These are phyloP conservation scores for Colletotrichum simmondsii DNA, from an alignment of 2,329 filamentous ascomycete species.

Conservation along the genomic window DNA sequence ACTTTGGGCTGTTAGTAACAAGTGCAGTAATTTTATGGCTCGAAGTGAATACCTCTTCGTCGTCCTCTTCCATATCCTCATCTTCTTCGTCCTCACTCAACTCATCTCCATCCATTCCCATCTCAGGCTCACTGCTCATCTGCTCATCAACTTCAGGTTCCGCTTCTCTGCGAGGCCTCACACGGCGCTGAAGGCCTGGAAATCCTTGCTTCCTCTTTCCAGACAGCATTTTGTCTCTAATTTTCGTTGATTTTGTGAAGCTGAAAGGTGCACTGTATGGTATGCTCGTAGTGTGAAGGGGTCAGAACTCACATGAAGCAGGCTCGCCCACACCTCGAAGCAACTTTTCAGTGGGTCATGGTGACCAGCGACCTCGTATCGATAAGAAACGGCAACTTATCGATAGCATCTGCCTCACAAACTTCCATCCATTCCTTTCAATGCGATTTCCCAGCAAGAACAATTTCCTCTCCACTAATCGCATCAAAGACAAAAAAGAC, in stretches of 20 bases:
- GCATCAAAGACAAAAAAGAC: neutral
- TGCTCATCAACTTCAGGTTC: slow-evolving; percentile 39
- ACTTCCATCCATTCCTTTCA: neutral
- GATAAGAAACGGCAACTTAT: slow-evolving; percentile 5
- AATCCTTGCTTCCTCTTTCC: slow-evolving; percentile 34
- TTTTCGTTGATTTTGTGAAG: neutral
- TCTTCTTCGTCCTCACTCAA: slow-evolving; percentile 32
- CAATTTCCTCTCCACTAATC: neutral
- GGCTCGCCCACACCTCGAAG: neutral
- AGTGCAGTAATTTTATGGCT: neutral
- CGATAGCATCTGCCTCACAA: slow-evolving; percentile 2
- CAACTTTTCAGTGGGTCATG: slow-evolving; percentile 36
- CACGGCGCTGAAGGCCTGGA: slow-evolving; percentile 48
- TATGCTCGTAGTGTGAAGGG: neutral
- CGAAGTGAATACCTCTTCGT: slow-evolving; percentile 39
- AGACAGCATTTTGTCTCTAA: slow-evolving; percentile 18
- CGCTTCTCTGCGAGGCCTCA: slow-evolving; percentile 50
- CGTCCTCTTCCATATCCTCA: slow-evolving; percentile 46
- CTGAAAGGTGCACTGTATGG: neutral
- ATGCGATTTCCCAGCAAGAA: neutral
- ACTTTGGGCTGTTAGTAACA: slow-evolving; percentile 42
- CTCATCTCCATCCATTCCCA: slow-evolving; percentile 8
- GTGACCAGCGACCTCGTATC: neutral
- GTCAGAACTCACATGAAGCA: slow-evolving; percentile 12
- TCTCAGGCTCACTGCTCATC: slow-evolving; percentile 25